Percentiles rank a stretch among this genome's conserved stretches.
Conservation (phyloP, 805 yeast genomes). For the Cyberlindnera mycetangii region DNA sequence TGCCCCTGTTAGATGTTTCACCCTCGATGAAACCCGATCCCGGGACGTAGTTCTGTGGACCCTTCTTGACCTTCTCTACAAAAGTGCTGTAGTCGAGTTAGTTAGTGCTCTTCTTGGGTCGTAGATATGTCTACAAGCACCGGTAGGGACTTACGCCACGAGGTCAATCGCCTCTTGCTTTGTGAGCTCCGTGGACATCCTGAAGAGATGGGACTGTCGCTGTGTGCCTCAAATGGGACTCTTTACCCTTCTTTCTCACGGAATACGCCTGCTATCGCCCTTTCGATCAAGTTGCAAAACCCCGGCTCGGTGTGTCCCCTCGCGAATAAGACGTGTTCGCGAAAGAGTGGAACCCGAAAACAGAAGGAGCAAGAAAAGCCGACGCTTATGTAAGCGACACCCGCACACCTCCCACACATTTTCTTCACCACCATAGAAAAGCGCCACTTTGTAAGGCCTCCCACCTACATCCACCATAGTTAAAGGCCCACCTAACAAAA, state of each 20-base stretch:
- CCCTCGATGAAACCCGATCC: slow-evolving; percentile 28
- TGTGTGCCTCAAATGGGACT: too few relatives aligned
- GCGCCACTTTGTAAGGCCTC: too few relatives aligned
- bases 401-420: slow-evolving; percentile 14
- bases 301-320: neutral
- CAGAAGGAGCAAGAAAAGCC: slow-evolving; percentile 18
- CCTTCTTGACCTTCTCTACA: slow-evolving; percentile 17
- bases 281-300: neutral
- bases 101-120: neutral
- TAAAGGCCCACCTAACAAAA: too few relatives aligned
- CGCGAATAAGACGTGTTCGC: slow-evolving; percentile 1
- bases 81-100: slow-evolving; percentile 9
- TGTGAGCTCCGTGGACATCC: slow-evolving; percentile 8
- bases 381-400: slow-evolving; percentile 11
- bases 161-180: slow-evolving; percentile 12
- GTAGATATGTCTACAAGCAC: neutral
- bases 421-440: slow-evolving; percentile 13
- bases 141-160: slow-evolving; percentile 15
- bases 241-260: too few relatives aligned
- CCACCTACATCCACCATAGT: too few relatives aligned
- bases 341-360: slow-evolving; percentile 4
- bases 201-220: neutral
- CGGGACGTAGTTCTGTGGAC: neutral
- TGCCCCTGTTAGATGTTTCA: slow-evolving; percentile 51
- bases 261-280: too few relatives aligned